phyloP scores from a whole-genome alignment of 306 rosid species.

The Acacia confusa region DNA sequence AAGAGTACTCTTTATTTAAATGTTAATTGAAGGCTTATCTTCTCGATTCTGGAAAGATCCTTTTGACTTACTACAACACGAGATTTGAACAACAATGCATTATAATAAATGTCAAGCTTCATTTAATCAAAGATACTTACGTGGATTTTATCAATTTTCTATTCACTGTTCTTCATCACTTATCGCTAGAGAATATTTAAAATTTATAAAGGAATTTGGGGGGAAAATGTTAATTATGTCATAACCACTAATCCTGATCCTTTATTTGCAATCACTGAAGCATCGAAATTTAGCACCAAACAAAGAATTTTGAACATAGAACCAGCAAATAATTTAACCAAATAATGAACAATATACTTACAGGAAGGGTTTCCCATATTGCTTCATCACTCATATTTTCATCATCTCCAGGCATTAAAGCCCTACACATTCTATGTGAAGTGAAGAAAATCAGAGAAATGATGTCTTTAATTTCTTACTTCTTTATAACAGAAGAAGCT shows the following conservation, averaged over 20 bases:
- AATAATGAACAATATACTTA: conserved; percentile 52
- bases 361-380: conserved; percentile 98
- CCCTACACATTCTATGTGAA: conserved; percentile 79
- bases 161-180: background rate
- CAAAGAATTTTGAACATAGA: conserved; percentile 8
- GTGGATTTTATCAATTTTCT: background rate
- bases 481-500: background rate
- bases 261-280: background rate
- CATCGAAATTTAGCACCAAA: background rate
- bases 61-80: background rate
- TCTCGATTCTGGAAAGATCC: background rate
- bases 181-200: background rate
- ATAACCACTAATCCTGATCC: background rate
- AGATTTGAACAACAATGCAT: conserved; percentile 5
- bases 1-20: background rate
- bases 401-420: conserved; percentile 94
- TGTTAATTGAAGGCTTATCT: background rate
- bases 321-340: conserved; percentile 28
- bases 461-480: background rate
- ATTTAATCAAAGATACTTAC: background rate
- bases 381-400: conserved; percentile 84
- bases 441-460: background rate
- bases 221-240: background rate
- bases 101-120: background rate
- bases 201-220: background rate